Evolutionary conservation across 192 early-diverging fungal genomes (phyloP).

Genomic region (Gaertneriomyces semiglobifer): DNA sequence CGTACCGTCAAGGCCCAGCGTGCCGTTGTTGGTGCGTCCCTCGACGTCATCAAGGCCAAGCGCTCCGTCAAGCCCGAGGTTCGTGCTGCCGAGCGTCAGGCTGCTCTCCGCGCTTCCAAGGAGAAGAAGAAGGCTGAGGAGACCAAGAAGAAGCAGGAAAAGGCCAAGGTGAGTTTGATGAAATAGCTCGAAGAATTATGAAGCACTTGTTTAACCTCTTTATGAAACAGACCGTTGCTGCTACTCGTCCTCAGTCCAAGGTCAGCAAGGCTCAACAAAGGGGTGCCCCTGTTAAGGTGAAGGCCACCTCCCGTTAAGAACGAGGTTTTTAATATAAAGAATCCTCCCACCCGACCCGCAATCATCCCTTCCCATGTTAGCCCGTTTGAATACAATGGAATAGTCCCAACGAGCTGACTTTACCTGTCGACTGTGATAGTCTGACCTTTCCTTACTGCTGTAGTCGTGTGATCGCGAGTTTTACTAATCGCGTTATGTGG

Average conservation of each 20-base stretch:
- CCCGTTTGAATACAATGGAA: too few species aligned
- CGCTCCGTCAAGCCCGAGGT: slow-evolving; percentile 95
- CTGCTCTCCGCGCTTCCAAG: slow-evolving; percentile 84
- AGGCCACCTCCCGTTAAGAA: slow-evolving; percentile 78
- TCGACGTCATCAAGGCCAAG: slow-evolving; percentile 96
- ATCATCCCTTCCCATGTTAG: too few species aligned
- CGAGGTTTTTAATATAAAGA: too few species aligned
- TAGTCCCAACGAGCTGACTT: too few species aligned
- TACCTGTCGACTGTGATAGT: too few species aligned
- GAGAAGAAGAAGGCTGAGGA: slow-evolving; percentile 85
- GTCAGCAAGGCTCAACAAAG: slow-evolving; percentile 77
- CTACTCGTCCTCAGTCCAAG: slow-evolving; percentile 52
- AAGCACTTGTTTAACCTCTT: slow-evolving; percentile 12
- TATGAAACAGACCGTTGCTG: slow-evolving; percentile 40
- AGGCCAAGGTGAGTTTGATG: slow-evolving; percentile 60
- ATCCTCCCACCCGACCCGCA: too few species aligned
- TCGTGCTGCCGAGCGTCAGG: slow-evolving; percentile 83
- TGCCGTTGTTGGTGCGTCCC: slow-evolving; percentile 91
- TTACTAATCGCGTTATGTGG: too few species aligned
- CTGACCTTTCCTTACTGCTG: too few species aligned
- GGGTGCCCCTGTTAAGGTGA: slow-evolving; percentile 75
- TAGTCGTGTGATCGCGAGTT: too few species aligned
- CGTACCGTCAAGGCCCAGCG: slow-evolving; percentile 94
- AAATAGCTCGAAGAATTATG: neutral
- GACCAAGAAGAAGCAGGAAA: slow-evolving; percentile 83